Percentiles rank a stretch among this genome's conserved stretches.
Conservation (phyloP, 352 stramenopile genomes). For the Pythium rishiriense region DNA sequence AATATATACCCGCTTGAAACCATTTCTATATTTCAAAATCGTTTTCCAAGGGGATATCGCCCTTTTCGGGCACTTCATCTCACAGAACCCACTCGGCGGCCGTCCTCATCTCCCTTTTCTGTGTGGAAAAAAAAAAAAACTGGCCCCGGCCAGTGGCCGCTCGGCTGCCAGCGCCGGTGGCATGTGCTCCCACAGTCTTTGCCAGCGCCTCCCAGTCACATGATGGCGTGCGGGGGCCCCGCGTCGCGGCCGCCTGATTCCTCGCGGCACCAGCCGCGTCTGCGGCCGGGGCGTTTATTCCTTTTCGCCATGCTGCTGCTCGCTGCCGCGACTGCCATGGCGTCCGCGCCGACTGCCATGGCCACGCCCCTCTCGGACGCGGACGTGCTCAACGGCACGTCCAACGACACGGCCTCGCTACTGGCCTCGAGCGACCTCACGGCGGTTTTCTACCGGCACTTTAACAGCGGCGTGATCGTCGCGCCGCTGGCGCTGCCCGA, state of each 20-base stretch:
- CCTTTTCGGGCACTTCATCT: slow-evolving; percentile 2
- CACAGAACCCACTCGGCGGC: slow-evolving; percentile 4
- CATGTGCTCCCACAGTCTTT: slow-evolving; percentile 10
- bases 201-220: slow-evolving; percentile 12
- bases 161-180: neutral
- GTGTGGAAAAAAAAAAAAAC: slow-evolving; percentile 11
- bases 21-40: neutral
- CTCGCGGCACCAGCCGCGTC: neutral
- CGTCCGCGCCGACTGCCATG: neutral
- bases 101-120: slow-evolving; percentile 16
- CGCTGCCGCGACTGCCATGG: neutral
- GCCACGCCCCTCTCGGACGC: neutral
- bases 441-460: slow-evolving; percentile 26
- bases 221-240: slow-evolving; percentile 15
- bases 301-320: slow-evolving; percentile 14
- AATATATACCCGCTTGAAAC: neutral
- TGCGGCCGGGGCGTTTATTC: neutral
- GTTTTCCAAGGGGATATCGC: neutral
- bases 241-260: neutral
- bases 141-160: neutral
- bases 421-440: slow-evolving; percentile 23
- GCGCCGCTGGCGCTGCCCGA: slow-evolving; percentile 20
- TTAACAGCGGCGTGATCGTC: slow-evolving; percentile 30
- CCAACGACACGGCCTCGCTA: slow-evolving; percentile 23
- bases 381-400: slow-evolving; percentile 5